Conservation (phyloP, 495 filamentous ascomycete species). For the Tuber umbilicatum region DNA sequence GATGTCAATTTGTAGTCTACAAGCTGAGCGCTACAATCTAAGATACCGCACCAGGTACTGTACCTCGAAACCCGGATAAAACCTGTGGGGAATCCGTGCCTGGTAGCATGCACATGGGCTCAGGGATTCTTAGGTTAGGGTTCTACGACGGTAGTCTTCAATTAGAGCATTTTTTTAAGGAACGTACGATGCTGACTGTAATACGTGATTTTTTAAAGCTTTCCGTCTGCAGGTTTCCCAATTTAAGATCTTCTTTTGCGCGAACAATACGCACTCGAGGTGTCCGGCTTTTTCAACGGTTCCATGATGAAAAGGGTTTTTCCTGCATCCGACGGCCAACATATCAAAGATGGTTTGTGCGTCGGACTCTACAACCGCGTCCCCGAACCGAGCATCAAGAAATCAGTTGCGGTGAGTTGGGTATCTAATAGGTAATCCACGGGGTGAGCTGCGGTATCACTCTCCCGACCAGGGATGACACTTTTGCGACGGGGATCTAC, state of each 20-base stretch:
- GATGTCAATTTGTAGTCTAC: too few species aligned
- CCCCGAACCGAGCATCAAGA: slow-evolving; percentile 6
- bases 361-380: slow-evolving; percentile 52
- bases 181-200: too few species aligned
- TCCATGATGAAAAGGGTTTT: slow-evolving; percentile 54
- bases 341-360: slow-evolving; percentile 59
- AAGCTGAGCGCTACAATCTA: too few species aligned
- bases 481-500: slow-evolving; percentile 48
- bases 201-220: slow-evolving; percentile 50
- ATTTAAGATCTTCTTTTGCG: slow-evolving; percentile 53
- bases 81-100: too few species aligned
- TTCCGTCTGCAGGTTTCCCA: slow-evolving; percentile 55
- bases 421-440: neutral
- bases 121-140: too few species aligned
- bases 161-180: too few species aligned
- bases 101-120: too few species aligned
- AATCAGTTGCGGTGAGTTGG: slow-evolving; percentile 45
- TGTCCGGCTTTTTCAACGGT: slow-evolving; percentile 45
- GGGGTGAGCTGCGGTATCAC: neutral
- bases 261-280: slow-evolving; percentile 50
- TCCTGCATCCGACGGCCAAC: slow-evolving; percentile 54
- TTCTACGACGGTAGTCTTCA: neutral
- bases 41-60: too few species aligned
- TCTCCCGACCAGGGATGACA: slow-evolving; percentile 4
- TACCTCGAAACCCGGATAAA: too few species aligned